Conservation (phyloP, 192 early-diverging fungal species). For the Umbelopsis vinacea region DNA sequence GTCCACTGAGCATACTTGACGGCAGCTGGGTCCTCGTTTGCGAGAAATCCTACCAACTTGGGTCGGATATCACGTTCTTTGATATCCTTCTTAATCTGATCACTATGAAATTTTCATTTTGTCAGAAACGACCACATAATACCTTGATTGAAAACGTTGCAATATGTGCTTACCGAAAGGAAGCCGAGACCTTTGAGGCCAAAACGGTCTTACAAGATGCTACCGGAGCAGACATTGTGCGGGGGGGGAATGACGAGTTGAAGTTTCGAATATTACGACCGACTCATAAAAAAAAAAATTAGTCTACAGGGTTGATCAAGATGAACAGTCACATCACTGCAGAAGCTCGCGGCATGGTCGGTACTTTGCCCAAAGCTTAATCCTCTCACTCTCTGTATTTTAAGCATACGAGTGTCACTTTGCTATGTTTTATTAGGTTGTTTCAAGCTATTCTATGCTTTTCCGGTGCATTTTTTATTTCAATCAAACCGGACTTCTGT, state of each 20-base stretch:
- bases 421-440: too few relatives aligned
- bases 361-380: neutral
- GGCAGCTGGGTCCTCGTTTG: conserved; percentile 93
- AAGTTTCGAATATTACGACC: too few relatives aligned
- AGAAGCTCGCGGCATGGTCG: neutral
- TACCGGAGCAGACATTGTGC: conserved; percentile 17
- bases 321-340: conserved; percentile 2
- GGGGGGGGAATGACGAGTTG: neutral
- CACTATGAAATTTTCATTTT: conserved; percentile 36
- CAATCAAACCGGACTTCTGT: too few relatives aligned
- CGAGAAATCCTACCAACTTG: conserved; percentile 91
- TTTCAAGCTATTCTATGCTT: too few relatives aligned
- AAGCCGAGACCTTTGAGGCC: conserved; percentile 63
- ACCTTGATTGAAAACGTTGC: neutral
- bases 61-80: conserved; percentile 65
- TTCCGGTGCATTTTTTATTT: too few relatives aligned
- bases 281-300: neutral
- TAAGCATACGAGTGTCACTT: too few relatives aligned
- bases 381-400: too few relatives aligned
- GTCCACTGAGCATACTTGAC: conserved; percentile 96
- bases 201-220: conserved; percentile 62
- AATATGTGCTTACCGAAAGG: conserved; percentile 58
- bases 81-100: conserved; percentile 65
- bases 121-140: neutral
- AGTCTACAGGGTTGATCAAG: neutral